Evolutionary conservation across 345 rosid species (phyloP).

Genomic region (Bruguiera sexangula): DNA sequence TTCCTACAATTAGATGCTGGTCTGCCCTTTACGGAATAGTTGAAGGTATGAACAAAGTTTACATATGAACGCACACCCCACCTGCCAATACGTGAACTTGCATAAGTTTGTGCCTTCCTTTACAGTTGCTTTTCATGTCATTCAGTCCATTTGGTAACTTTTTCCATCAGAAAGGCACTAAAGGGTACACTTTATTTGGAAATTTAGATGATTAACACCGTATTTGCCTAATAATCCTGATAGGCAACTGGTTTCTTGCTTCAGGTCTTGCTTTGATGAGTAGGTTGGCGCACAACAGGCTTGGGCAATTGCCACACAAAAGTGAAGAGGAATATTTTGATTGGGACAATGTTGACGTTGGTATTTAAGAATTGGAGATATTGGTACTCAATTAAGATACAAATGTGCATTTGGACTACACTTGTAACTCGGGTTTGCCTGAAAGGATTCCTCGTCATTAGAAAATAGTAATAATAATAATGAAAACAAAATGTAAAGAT

Average conservation of each 20-base stretch:
- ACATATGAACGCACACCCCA: not conserved
- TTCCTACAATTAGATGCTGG: slow-evolving; percentile 82
- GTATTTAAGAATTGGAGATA: too few species aligned
- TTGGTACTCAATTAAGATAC: too few species aligned
- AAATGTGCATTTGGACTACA: too few species aligned
- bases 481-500: too few species aligned
- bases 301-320: slow-evolving; percentile 38
- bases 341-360: slow-evolving; percentile 43
- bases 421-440: too few species aligned
- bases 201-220: not conserved
- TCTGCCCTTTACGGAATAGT: slow-evolving; percentile 75
- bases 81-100: too few species aligned
- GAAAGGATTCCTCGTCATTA: too few species aligned
- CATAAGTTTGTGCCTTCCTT: too few species aligned
- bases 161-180: not conserved
- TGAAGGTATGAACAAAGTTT: slow-evolving; percentile 52
- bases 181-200: not conserved
- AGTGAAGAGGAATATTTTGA: slow-evolving; percentile 41
- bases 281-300: slow-evolving; percentile 49
- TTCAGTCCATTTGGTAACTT: not conserved
- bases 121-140: not conserved
- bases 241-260: slow-evolving; percentile 11
- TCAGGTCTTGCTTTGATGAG: slow-evolving; percentile 82
- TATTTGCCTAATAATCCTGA: not conserved
- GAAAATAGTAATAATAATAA: too few species aligned